A percentile compares a stretch with the other conserved stretches of the same genome.
Conservation (phyloP, 441 rosid genomes). For the Croton setiger region DNA sequence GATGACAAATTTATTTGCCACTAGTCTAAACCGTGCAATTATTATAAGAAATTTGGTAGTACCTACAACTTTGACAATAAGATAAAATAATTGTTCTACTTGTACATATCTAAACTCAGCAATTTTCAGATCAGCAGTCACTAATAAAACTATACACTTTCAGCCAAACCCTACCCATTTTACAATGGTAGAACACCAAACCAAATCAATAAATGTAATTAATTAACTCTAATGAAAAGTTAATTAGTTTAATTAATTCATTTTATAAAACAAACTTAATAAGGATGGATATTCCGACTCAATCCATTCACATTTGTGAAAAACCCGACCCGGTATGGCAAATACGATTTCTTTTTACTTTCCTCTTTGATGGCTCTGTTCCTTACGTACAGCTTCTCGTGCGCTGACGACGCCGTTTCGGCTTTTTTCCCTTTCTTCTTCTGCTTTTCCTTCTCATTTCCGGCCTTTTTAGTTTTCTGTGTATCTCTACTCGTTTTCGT, state of each 20-base stretch:
- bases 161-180: not conserved
- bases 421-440: slow-evolving; percentile 13
- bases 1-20: no score
- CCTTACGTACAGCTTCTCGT: slow-evolving; percentile 54
- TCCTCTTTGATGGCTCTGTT: slow-evolving; percentile 47
- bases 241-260: not conserved
- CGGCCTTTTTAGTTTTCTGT: slow-evolving; percentile 16
- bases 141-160: not conserved
- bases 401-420: slow-evolving; percentile 46
- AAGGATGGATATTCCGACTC: slow-evolving; percentile 75
- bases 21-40: no score
- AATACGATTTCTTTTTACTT: slow-evolving; percentile 56
- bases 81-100: no score
- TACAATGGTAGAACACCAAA: not conserved
- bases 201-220: slow-evolving; percentile 11
- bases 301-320: slow-evolving; percentile 63
- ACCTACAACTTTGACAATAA: no score
- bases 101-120: not conserved
- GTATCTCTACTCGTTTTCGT: not conserved
- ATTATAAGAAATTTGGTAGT: no score
- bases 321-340: slow-evolving; percentile 77
- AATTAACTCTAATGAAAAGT: not conserved
- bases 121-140: not conserved
- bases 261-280: slow-evolving; percentile 24
- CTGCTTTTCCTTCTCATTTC: slow-evolving; percentile 14